These are phyloP conservation scores for Dissophora ornata DNA, from an alignment of 192 early-diverging fungal species.

Conservation along the genomic window DNA sequence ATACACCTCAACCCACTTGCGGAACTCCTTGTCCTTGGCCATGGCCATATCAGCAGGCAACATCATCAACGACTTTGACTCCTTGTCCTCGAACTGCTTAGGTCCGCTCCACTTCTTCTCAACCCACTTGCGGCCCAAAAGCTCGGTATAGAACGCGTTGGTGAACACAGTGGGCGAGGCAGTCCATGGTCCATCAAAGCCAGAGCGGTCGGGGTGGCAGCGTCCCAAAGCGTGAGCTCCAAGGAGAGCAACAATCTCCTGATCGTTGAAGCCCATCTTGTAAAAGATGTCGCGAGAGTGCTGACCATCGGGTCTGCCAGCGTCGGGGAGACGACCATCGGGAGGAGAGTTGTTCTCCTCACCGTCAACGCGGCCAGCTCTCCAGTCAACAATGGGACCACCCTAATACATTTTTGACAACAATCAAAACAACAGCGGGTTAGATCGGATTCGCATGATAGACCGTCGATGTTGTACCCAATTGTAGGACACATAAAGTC, in stretches of 20 bases:
- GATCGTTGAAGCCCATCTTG: constrained; percentile 75
- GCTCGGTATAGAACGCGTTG: constrained; percentile 88
- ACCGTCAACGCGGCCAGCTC: constrained; percentile 71
- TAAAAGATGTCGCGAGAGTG: constrained; percentile 85
- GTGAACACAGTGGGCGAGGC: constrained; percentile 88
- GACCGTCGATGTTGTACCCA: too few relatives aligned
- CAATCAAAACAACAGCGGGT: not conserved
- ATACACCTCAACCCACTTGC: constrained; percentile 84
- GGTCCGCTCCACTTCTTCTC: constrained; percentile 84
- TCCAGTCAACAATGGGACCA: constrained; percentile 81
- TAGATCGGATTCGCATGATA: too few relatives aligned
- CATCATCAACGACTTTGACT: constrained; percentile 72
- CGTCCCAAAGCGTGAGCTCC: constrained; percentile 84
- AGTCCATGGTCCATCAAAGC: constrained; percentile 92
- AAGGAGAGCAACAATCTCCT: constrained; percentile 84
- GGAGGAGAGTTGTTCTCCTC: constrained; percentile 64
- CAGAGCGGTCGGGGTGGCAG: constrained; percentile 79
- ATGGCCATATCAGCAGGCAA: constrained; percentile 78
- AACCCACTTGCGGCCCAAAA: constrained; percentile 84
- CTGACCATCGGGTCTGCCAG: constrained; percentile 64
- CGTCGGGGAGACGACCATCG: constrained; percentile 86
- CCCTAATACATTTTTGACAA: constrained; percentile 54
- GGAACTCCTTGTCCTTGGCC: constrained; percentile 72
- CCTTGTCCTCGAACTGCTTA: constrained; percentile 90
- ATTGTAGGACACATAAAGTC: too few relatives aligned